Conservation (phyloP, 2,329 filamentous ascomycete genomes). For the Cucurbitaria berberidis region DNA sequence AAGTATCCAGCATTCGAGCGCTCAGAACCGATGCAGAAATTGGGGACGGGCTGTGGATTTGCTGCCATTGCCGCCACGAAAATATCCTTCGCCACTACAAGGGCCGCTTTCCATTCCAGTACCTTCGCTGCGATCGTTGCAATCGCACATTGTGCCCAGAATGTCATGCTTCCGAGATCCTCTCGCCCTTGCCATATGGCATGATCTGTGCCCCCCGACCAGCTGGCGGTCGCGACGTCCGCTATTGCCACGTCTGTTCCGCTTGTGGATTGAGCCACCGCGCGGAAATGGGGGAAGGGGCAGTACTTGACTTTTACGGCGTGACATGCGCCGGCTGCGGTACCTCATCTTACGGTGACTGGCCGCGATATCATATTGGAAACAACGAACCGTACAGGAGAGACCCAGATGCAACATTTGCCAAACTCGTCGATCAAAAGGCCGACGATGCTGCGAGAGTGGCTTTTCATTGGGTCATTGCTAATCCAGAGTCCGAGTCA, state of each 20-base stretch:
- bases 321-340: constrained; percentile 16
- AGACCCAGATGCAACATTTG: constrained; percentile 17
- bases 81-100: constrained; percentile 21
- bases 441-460: constrained; percentile 13
- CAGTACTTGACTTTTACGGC: constrained; percentile 17
- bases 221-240: constrained; percentile 1
- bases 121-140: constrained; percentile 14
- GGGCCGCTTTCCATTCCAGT: constrained; percentile 20
- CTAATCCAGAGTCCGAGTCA: background rate
- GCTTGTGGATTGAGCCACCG: constrained; percentile 20
- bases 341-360: constrained; percentile 17
- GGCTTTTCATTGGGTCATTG: constrained; percentile 9
- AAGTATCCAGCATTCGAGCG: constrained; percentile 17
- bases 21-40: constrained; percentile 19
- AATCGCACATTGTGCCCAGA: constrained; percentile 4
- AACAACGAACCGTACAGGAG: constrained; percentile 20
- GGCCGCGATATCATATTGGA: constrained; percentile 18
- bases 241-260: constrained; percentile 21
- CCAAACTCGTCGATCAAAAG: constrained; percentile 11
- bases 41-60: constrained; percentile 23
- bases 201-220: constrained; percentile 12
- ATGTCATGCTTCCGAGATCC: constrained; percentile 16
- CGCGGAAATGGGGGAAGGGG: constrained; percentile 12
- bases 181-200: constrained; percentile 16
- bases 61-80: constrained; percentile 19